Percentiles rank a stretch among this genome's conserved stretches.
Conservation (phyloP, 768 basidiomycete genomes). For the Rhizopogon salebrosus region DNA sequence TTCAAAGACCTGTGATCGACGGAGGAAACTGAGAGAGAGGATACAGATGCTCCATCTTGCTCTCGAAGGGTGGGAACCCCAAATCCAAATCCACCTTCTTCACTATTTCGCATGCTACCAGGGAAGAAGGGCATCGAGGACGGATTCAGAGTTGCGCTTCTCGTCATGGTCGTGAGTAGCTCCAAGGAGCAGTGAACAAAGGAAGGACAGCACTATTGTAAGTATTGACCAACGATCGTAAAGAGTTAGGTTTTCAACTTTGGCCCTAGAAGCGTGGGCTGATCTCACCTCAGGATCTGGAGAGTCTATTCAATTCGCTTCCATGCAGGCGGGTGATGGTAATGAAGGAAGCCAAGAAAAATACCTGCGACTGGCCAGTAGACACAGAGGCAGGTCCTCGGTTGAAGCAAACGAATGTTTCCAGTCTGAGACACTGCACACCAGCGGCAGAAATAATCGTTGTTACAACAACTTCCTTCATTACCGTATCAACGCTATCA, state of each 20-base stretch:
- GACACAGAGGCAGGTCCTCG: conserved; percentile 7
- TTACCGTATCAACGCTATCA: too few species aligned
- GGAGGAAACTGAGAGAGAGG: conserved; percentile 54
- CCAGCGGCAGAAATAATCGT: too few species aligned
- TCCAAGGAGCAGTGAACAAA: conserved; percentile 14
- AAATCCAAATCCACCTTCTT: conserved; percentile 51
- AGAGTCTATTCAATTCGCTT: conserved; percentile 14
- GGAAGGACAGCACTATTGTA: conserved; percentile 13
- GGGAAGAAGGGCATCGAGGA: conserved; percentile 85
- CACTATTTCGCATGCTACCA: conserved; percentile 48
- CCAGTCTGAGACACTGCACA: too few species aligned
- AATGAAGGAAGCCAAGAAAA: background rate
- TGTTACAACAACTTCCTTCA: too few species aligned
- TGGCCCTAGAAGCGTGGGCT: conserved; percentile 1
- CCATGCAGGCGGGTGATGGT: conserved; percentile 20
- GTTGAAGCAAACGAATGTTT: conserved; percentile 12
- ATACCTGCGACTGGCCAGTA: background rate
- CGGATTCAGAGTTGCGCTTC: conserved; percentile 74
- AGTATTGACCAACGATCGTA: too few species aligned
- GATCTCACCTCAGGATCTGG: conserved; percentile 19
- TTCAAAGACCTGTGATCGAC: conserved; percentile 62
- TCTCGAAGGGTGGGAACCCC: conserved; percentile 41
- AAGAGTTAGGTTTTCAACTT: background rate
- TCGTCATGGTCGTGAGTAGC: conserved; percentile 50
- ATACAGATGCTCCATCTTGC: conserved; percentile 42